A percentile compares a stretch with the other conserved stretches of the same genome.
Evolutionary conservation across 257 asterid species (phyloP).

Genomic region (Salvia miltiorrhiza): DNA sequence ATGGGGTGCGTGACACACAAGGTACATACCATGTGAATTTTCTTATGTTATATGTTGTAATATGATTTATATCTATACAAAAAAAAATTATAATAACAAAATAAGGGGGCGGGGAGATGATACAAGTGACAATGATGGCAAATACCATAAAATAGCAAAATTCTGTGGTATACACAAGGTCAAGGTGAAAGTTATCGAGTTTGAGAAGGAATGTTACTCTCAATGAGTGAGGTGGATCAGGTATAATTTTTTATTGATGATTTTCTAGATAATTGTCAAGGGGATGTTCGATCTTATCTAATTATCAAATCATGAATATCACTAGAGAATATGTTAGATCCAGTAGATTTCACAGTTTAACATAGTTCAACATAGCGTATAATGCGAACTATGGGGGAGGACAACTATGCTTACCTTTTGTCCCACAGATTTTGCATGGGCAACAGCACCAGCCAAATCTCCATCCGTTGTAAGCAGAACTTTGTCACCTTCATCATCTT

Average conservation of each 20-base stretch:
- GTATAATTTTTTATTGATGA: not conserved
- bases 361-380: not conserved
- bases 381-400: slow-evolving; percentile 1
- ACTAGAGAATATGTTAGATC: not conserved
- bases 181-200: not conserved
- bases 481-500: slow-evolving; percentile 95
- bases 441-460: slow-evolving; percentile 82
- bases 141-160: not conserved
- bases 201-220: not conserved
- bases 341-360: not conserved
- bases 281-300: not conserved
- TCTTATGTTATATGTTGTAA: not conserved
- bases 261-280: not conserved
- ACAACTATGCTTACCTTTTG: slow-evolving; percentile 49
- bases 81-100: not conserved
- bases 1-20: not conserved
- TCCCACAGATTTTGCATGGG: slow-evolving; percentile 68
- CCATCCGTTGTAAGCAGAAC: slow-evolving; percentile 78
- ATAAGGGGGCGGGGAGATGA: not conserved
- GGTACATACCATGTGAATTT: not conserved
- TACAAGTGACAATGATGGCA: not conserved
- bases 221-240: not conserved
- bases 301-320: not conserved
- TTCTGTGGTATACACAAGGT: not conserved
- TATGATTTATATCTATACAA: not conserved